Base-by-base conservation (phyloP, 495 filamentous ascomycete species). In the Saxophila tyrrhenica region DNA sequence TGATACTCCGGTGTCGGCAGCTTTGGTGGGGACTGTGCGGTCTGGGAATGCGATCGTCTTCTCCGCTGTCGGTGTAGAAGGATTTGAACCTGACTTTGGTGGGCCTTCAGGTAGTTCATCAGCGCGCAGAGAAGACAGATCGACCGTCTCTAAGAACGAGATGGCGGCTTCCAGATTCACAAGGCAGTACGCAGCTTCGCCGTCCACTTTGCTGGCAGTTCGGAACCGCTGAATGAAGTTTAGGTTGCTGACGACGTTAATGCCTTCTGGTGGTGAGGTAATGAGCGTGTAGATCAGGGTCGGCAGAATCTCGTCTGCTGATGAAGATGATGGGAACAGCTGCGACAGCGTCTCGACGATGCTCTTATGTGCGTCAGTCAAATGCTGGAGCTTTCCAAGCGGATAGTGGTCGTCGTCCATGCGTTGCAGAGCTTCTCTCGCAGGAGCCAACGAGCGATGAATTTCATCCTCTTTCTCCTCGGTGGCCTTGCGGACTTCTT, bases 101-200 rank as follows among this genome's bases (percentile, higher is more conserved):
- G 84, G 84, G 0, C 85, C 84, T 57, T 78, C 72, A 25, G 72
- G 72, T 15, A 74, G 64, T 62, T 91, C 89, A 54, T 95, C 87
- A n/a, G 85, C 84, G 51, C 90, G 82, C 11, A 99, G 75, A 45
- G 84, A 94, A 15, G 89, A 86, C 9, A 99, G 78, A 65, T 99
- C 92, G 24, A 99, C 91, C 22, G 92, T 96, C 62, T 97, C 91
- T n/a, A 99, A 73, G 64, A 99, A 99, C 50, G 83, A 86, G 43
- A 97, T 89, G 46, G 91, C 84, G 5, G 92, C 92, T 70, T 99
- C 92, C 11, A 97, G 82, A 62, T 92, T 97, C 13, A 92, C 95
- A 39, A 99, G 75, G 60, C 92, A 97, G 66, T 97, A 99, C 17
- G 92, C 90, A 11, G 86, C 85, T 67, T 97, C 94, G 23, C 92